Conservation (phyloP, 768 basidiomycete species). For the Trametes cinnabarina region DNA sequence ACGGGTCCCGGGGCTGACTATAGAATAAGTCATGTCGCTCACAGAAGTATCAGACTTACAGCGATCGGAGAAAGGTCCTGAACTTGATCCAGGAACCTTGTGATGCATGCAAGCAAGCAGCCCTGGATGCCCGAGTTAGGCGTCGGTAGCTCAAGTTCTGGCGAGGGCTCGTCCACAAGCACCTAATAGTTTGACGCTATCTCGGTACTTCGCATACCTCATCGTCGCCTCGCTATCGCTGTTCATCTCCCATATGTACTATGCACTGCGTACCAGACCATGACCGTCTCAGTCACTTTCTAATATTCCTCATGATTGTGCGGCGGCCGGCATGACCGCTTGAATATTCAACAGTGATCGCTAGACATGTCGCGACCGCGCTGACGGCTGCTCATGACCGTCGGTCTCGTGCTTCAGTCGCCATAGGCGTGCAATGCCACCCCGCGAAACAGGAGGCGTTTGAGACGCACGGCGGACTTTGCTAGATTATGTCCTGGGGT, state of each 20-base stretch:
- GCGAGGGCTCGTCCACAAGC: not conserved
- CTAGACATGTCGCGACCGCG: not conserved
- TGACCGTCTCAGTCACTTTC: not conserved
- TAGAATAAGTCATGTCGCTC: too few relatives aligned
- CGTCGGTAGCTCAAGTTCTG: slow-evolving; percentile 24
- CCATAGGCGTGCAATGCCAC: not conserved
- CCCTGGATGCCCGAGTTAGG: slow-evolving; percentile 17
- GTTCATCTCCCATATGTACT: not conserved
- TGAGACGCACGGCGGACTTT: slow-evolving; percentile 5
- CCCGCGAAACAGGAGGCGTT: not conserved
- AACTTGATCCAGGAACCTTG: slow-evolving; percentile 68
- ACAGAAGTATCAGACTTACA: slow-evolving; percentile 20
- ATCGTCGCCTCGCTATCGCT: not conserved
- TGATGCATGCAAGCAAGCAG: slow-evolving; percentile 46
- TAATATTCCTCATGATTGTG: not conserved
- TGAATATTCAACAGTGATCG: not conserved
- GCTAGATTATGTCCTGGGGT: slow-evolving; percentile 10
- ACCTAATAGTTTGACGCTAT: not conserved
- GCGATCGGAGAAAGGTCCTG: slow-evolving; percentile 53
- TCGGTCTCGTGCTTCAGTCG: not conserved
- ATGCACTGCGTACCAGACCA: not conserved
- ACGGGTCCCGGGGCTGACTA: not conserved
- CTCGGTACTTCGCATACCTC: not conserved
- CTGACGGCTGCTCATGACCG: not conserved
- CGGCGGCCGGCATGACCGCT: not conserved